A percentile compares a stretch with the other conserved stretches of the same genome.
Conservation (phyloP, 2,329 filamentous ascomycete genomes). For the Ophiocordyceps australis region DNA sequence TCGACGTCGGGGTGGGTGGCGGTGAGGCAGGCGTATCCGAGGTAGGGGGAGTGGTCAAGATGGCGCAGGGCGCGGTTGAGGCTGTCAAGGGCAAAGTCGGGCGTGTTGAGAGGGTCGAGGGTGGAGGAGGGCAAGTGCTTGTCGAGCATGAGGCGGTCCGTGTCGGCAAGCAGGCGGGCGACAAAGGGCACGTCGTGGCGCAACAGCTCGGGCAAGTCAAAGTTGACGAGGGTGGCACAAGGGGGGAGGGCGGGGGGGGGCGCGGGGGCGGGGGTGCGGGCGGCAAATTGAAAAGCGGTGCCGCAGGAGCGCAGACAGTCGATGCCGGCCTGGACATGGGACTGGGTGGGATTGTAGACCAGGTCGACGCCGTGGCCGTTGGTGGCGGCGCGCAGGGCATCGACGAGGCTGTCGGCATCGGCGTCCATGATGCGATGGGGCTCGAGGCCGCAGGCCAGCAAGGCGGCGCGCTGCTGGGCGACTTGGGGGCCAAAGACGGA, state of each 20-base stretch:
- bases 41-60: constrained; percentile 9
- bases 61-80: constrained; percentile 9
- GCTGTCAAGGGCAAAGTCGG: constrained; percentile 5
- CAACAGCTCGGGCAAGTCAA: constrained; percentile 15
- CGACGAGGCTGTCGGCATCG: constrained; percentile 14
- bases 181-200: constrained; percentile 13
- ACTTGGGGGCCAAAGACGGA: constrained; percentile 15
- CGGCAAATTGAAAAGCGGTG: constrained; percentile 12
- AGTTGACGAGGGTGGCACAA: constrained; percentile 11
- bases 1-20: constrained; percentile 2
- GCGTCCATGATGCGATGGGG: constrained; percentile 18
- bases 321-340: constrained; percentile 11
- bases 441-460: constrained; percentile 16
- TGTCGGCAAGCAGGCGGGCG: constrained; percentile 8
- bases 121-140: constrained; percentile 2
- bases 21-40: constrained; percentile 7
- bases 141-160: background rate
- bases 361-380: constrained; percentile 18
- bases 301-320: constrained; percentile 19
- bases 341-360: constrained; percentile 25
- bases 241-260: constrained; percentile 4
- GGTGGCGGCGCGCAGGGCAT: constrained; percentile 13
- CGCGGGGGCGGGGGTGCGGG: constrained; percentile 4
- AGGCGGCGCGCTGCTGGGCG: constrained; percentile 15
- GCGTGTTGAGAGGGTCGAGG: background rate